These are phyloP conservation scores for Phaeodactylum tricornutum DNA, from an alignment of 108 stramenopile species.

Conservation along the genomic window DNA sequence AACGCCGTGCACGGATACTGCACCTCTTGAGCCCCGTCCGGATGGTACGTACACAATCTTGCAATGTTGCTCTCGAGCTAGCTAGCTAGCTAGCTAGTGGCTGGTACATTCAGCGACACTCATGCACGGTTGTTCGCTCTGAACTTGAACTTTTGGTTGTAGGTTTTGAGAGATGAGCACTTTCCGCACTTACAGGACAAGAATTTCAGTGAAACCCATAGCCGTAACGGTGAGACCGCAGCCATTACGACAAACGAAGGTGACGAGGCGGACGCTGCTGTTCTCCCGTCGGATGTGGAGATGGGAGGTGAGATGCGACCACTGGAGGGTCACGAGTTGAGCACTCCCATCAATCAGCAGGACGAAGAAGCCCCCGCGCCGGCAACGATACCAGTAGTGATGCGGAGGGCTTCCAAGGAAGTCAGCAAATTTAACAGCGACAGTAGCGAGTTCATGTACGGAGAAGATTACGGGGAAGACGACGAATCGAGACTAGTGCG, in stretches of 20 bases:
- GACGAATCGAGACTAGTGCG: too few relatives aligned
- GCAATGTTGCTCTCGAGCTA: too few relatives aligned
- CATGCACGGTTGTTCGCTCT: background rate
- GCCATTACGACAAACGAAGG: constrained; percentile 2
- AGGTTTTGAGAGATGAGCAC: background rate
- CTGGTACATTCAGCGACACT: background rate
- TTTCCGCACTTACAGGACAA: background rate
- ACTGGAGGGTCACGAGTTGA: too few relatives aligned
- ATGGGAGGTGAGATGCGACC: background rate
- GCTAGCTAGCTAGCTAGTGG: too few relatives aligned
- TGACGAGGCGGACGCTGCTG: background rate
- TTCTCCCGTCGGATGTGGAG: background rate
- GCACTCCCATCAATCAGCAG: too few relatives aligned
- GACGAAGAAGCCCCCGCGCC: background rate
- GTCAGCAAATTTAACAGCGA: too few relatives aligned
- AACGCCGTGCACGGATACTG: constrained; percentile 27
- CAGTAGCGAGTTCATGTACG: too few relatives aligned
- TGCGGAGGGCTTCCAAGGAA: too few relatives aligned
- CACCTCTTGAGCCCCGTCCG: constrained; percentile 31
- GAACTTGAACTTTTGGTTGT: background rate
- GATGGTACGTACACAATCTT: constrained; percentile 26
- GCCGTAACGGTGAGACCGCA: background rate
- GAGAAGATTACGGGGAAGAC: too few relatives aligned
- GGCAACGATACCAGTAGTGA: background rate
- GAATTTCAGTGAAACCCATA: background rate